These are phyloP conservation scores for Pleurotus sapidus DNA, from an alignment of 768 basidiomycete species.

Conservation along the genomic window DNA sequence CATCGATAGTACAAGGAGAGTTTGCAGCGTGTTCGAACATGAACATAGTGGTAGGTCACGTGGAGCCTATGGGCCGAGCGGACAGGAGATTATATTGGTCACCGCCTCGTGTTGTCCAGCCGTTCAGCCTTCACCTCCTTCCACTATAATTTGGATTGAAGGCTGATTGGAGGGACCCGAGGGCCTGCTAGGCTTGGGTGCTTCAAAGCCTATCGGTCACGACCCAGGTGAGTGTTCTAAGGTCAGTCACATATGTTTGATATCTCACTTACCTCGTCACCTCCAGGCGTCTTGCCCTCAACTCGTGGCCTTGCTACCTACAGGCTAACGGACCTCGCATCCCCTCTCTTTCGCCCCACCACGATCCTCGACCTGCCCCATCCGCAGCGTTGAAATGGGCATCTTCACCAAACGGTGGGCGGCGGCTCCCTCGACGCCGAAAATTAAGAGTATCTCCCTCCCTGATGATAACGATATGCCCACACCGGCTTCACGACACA, in stretches of 20 bases:
- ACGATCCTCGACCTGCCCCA: constrained; percentile 1
- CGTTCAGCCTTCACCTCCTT: constrained; percentile 5
- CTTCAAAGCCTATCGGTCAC: constrained; percentile 9
- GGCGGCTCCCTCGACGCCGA: constrained; percentile 6
- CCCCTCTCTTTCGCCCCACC: constrained; percentile 5
- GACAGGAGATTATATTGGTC: constrained; percentile 3
- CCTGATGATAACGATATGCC: constrained; percentile 5
- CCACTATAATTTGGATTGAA: constrained; percentile 7
- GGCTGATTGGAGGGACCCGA: constrained; percentile 3
- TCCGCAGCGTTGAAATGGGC: neutral
- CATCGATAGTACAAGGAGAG: too few species aligned
- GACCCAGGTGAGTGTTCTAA: constrained; percentile 1
- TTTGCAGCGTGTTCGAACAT: neutral
- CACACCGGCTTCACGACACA: neutral
- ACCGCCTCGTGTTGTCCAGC: constrained; percentile 7
- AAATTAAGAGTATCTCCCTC: constrained; percentile 7
- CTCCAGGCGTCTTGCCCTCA: constrained; percentile 5
- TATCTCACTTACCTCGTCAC: constrained; percentile 7
- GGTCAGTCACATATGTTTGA: constrained; percentile 2
- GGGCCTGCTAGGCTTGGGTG: constrained; percentile 8
- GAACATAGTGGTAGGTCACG: neutral
- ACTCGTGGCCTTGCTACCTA: constrained; percentile 8
- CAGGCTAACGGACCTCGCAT: constrained; percentile 1
- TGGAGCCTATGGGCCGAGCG: neutral
- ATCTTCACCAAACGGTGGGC: constrained; percentile 6